Evolutionary conservation across 2,329 filamentous ascomycete species (phyloP).

Genomic region (Scleromitrula shiraiana): DNA sequence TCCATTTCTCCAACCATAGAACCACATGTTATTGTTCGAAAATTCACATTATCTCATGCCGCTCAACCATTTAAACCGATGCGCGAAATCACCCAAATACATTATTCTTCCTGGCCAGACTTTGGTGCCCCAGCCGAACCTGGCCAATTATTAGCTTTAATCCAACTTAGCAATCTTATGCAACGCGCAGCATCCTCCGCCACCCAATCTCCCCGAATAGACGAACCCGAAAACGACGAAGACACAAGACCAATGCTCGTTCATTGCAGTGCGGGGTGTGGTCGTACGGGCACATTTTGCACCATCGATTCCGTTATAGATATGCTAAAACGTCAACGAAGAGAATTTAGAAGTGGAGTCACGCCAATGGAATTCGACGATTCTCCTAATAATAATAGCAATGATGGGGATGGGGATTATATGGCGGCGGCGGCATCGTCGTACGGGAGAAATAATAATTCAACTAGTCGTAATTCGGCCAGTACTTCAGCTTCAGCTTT

Average conservation of each 20-base stretch:
- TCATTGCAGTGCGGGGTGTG: conserved; percentile 93
- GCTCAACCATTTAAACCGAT: conserved; percentile 75
- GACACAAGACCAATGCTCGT: conserved; percentile 69
- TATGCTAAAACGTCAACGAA: conserved; percentile 82
- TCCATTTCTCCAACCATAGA: conserved; percentile 41
- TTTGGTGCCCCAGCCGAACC: conserved; percentile 90
- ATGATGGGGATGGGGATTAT: conserved; percentile 20
- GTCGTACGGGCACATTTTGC: conserved; percentile 91
- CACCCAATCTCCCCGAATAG: conserved; percentile 33
- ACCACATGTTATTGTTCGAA: conserved; percentile 75
- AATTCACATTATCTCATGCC: conserved; percentile 74
- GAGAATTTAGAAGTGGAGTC: conserved; percentile 28
- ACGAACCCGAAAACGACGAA: conserved; percentile 50
- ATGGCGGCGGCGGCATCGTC: too few species aligned
- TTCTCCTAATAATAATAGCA: too few species aligned
- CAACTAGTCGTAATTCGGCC: too few species aligned
- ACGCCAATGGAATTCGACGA: conserved; percentile 36
- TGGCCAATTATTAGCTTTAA: conserved; percentile 73
- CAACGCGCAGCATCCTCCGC: conserved; percentile 41
- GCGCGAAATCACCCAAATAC: conserved; percentile 87
- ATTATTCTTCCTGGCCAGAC: conserved; percentile 95
- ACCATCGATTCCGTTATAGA: conserved; percentile 94
- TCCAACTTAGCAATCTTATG: conserved; percentile 80
- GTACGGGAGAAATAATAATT: too few species aligned
- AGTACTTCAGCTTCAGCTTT: too few species aligned